Percentiles rank a stretch among this genome's conserved stretches.
phyloP scores from a whole-genome alignment of 352 stramenopile species.

The Phytophthora fragariae region DNA sequence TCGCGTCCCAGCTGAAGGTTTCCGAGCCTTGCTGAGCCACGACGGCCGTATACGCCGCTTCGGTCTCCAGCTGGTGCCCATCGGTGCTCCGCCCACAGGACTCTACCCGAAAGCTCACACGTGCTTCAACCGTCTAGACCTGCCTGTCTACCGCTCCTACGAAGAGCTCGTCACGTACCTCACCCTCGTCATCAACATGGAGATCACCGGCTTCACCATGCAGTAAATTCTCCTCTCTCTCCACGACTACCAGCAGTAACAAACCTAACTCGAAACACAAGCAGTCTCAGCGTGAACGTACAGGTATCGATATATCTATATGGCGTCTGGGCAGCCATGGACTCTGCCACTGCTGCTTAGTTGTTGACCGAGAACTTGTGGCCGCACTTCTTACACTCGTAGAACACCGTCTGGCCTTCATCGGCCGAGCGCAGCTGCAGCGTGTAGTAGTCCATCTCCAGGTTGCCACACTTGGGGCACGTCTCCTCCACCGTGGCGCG shows the following conservation, averaged over 20 bases:
- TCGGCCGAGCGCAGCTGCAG: slow-evolving; percentile 99
- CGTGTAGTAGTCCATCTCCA: slow-evolving; percentile 99
- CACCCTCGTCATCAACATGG: slow-evolving; percentile 98
- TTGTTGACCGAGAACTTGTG: slow-evolving; percentile 92
- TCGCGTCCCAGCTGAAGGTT: slow-evolving; percentile 95
- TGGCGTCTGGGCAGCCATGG: slow-evolving; percentile 10
- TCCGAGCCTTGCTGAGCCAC: slow-evolving; percentile 88
- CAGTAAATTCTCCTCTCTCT: slow-evolving; percentile 65
- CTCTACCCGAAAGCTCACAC: slow-evolving; percentile 89
- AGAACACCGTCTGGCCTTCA: slow-evolving; percentile 99
- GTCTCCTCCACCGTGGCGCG: slow-evolving; percentile 97
- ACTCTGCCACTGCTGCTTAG: slow-evolving; percentile 39
- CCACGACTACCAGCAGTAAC: slow-evolving; percentile 3
- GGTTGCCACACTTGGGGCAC: slow-evolving; percentile 97
- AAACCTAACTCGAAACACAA: slow-evolving; percentile 8
- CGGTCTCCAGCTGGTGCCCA: slow-evolving; percentile 95
- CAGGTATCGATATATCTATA: slow-evolving; percentile 49
- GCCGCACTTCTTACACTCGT: slow-evolving; percentile 98
- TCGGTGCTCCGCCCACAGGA: slow-evolving; percentile 71
- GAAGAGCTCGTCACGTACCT: slow-evolving; percentile 95
- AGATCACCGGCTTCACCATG: slow-evolving; percentile 97
- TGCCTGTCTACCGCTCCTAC: slow-evolving; percentile 78
- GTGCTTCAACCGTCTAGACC: slow-evolving; percentile 90
- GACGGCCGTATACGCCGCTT: slow-evolving; percentile 94
- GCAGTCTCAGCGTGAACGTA: slow-evolving; percentile 29